Base-by-base conservation (phyloP, 768 basidiomycete genomes). In the Albatrellus ellisii region DNA sequence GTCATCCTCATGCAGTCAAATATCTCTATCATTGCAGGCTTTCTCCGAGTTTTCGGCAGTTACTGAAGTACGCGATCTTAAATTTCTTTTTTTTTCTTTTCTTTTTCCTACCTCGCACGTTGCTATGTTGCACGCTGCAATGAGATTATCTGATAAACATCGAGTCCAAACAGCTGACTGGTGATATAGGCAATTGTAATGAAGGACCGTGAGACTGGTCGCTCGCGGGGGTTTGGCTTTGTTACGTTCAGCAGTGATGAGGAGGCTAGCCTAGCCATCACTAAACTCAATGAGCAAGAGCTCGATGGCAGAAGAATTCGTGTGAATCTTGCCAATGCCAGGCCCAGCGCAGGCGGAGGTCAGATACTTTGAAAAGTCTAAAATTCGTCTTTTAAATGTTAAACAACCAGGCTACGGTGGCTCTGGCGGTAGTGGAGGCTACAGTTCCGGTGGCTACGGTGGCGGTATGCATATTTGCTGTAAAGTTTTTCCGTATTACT, bases 121-220 rank as follows among this genome's bases (percentile, higher is more conserved):
- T 17, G 27, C 22, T 28, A 15, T 31, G 26, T 20, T 33, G 43
- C 27, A 22, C 11, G 11, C 14, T 18, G 31, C n/a, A n/a, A n/a
- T n/a, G n/a, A n/a, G n/a, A n/a, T n/a, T n/a, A n/a, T n/a, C n/a
- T n/a, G n/a, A n/a, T n/a, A n/a, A n/a, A 18, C 31, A 18, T 22
- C 20, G 15, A 10, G 2, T 9, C 14, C 35, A 2, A 11, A 12
- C 5, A 9, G 21, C 35, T 36, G 35, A 36, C 20, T 3, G 8
- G 2, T 22, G 35, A 59, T 63, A 51, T 63, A 95, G 89, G 85
- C 84, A 54, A 90, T 94, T 66, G 90, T 94, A 62, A 94, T 94
- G 91, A 84, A 88, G 68, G 92, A 98, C 67, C 88, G 91, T 59
- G 94, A 95, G 59, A 97, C 94, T 51, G 86, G 88, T 46, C 88